Conservation (phyloP, 2,329 filamentous ascomycete genomes). For the Trichophyton benhamiae region DNA sequence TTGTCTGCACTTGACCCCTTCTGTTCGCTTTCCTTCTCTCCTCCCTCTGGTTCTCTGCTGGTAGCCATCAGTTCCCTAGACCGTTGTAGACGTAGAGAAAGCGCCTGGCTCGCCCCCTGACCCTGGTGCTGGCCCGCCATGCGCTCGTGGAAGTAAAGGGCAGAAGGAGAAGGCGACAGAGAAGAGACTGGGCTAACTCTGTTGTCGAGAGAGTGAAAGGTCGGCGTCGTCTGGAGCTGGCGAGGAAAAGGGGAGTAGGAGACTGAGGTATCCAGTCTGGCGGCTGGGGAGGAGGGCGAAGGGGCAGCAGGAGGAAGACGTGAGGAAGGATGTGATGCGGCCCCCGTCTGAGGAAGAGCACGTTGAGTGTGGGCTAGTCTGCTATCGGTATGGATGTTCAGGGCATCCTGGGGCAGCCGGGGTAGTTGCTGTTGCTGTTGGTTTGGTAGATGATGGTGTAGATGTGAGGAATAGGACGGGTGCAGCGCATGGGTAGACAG, state of each 20-base stretch:
- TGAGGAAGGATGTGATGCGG: not conserved
- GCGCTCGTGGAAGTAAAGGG: constrained; percentile 2
- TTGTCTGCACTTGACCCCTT: not conserved
- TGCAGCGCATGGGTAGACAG: not conserved
- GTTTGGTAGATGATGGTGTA: not conserved
- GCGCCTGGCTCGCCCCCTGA: not conserved
- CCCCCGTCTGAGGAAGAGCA: constrained; percentile 2
- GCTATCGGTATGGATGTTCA: constrained; percentile 4
- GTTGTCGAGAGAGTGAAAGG: not conserved
- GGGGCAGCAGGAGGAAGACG: not conserved
- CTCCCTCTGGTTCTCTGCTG: not conserved
- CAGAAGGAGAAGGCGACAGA: not conserved
- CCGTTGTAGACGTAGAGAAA: not conserved
- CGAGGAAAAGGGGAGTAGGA: not conserved
- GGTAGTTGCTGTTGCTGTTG: not conserved
- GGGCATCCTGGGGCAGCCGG: constrained; percentile 2
- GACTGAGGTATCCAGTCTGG: not conserved
- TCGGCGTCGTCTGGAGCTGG: not conserved
- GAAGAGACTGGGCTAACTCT: not conserved
- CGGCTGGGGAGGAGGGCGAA: not conserved
- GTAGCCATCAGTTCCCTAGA: not conserved
- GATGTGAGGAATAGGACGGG: not conserved
- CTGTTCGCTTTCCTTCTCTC: not conserved
- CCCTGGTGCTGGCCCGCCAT: constrained; percentile 2
- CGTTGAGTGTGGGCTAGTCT: constrained; percentile 2